Percentiles rank a stretch among this genome's conserved stretches.
Evolutionary conservation across 2,329 filamentous ascomycete species (phyloP).

Genomic region (Clonostachys sp.): DNA sequence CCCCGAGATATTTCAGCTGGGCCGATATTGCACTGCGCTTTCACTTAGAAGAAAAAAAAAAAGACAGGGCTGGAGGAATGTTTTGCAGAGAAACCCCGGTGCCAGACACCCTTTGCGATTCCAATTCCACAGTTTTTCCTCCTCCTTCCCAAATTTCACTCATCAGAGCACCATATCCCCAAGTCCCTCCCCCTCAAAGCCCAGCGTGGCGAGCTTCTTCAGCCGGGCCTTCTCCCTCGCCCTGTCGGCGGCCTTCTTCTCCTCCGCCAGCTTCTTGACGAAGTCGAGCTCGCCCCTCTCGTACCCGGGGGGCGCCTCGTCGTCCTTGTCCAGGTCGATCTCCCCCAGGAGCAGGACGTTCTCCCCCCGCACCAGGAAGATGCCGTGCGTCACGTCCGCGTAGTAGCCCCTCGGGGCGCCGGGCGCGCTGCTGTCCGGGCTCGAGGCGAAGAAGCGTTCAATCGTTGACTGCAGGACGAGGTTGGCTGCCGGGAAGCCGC

Average conservation of each 20-base stretch:
- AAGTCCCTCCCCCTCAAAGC: conserved; percentile 83
- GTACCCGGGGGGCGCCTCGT: conserved; percentile 75
- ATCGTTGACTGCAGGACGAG: conserved; percentile 89
- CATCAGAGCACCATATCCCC: conserved; percentile 66
- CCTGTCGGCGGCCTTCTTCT: conserved; percentile 66
- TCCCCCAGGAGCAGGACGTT: conserved; percentile 95
- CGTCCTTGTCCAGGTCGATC: conserved; percentile 95
- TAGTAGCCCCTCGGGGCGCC: conserved; percentile 50
- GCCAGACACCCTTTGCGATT: background rate
- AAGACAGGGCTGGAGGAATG: too few species aligned
- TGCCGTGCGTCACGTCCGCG: conserved; percentile 78
- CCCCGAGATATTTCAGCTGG: too few species aligned
- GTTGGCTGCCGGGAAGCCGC: conserved; percentile 59
- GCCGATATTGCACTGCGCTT: too few species aligned
- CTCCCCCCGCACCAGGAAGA: conserved; percentile 91
- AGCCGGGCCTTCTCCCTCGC: conserved; percentile 66
- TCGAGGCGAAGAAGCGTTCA: conserved; percentile 74
- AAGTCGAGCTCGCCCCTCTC: conserved; percentile 60
- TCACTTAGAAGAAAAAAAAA: too few species aligned
- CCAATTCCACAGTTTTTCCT: background rate
- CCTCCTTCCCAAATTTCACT: background rate
- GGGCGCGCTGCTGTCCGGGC: conserved; percentile 33
- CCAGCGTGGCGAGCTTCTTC: conserved; percentile 68
- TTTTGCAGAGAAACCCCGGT: too few species aligned
- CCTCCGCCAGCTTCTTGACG: conserved; percentile 69